Evolutionary conservation across 192 early-diverging fungal genomes (phyloP), one percentile per base, ranked within the genome.

Genomic region (Entomortierella lignicola): DNA sequence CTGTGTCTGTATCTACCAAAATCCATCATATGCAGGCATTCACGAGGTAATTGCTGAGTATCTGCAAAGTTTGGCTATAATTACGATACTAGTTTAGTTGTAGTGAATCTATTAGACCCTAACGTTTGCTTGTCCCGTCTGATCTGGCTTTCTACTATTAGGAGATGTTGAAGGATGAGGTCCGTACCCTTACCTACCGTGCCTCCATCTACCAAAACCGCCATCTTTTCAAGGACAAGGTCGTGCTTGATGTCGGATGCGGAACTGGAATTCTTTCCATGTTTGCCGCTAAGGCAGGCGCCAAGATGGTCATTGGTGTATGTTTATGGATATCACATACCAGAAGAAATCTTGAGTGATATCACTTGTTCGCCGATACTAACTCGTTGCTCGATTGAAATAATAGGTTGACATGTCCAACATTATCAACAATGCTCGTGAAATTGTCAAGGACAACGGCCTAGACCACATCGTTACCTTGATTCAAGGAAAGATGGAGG

Each of bases 191-290:
- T 55, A 86, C 87, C 39, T 96, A 95, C 83, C 88, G 93, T 55
- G 89, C 92, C 59, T 93, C 91, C 57, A 89, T 95, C 27, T 94
- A 94, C 84, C 80, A 91, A 60, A 96, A 96, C 87, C 92, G 92
- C 71, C 86, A 88, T 79, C 70, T 91, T 31, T 95, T 96, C 85
- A 91, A 93, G 75, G 91, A 87, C 82, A 96, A 96, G 84, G 83
- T 91, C 41, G 94, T 96, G 12, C 81, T 95, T 29, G 95, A 96
- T 77, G 92, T 96, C 13, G 95, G 95, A 26, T 95, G 95, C 63
- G 95, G 95, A 56, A 96, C 95, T 5, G 95, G 95, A 23, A 96
- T 96, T 52, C 81, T 96, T 26, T 94, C 92, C 56, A 95, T 96
- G 95, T 96, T 96, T 85, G 93, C 93, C 11, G 95, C 94, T 29